Evolutionary conservation across 2,329 filamentous ascomycete species (phyloP).

Genomic region (Mycosphaerella arachidis): DNA sequence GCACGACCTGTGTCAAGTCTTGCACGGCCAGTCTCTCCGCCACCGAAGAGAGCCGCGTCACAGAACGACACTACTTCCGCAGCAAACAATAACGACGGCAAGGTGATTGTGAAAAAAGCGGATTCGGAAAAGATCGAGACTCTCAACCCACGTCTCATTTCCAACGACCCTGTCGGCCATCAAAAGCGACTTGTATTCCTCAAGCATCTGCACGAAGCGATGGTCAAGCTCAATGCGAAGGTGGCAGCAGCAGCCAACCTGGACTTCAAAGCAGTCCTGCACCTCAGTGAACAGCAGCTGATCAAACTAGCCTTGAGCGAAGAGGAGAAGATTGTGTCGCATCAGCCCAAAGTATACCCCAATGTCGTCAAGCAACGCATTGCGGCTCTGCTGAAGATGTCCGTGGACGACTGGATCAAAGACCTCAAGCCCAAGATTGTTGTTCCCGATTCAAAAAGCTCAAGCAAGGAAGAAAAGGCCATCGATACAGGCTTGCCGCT

Average conservation of each 20-base stretch:
- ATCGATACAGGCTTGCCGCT: slow-evolving; percentile 67
- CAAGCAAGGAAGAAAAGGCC: slow-evolving; percentile 29
- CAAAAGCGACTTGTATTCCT: slow-evolving; percentile 40
- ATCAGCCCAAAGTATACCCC: slow-evolving; percentile 66
- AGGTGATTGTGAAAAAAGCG: not conserved
- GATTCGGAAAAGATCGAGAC: slow-evolving; percentile 21
- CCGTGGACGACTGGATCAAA: slow-evolving; percentile 61
- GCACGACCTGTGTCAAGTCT: slow-evolving; percentile 16
- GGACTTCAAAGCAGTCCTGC: slow-evolving; percentile 46
- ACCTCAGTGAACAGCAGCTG: slow-evolving; percentile 61
- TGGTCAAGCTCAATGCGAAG: slow-evolving; percentile 59
- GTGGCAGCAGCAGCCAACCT: slow-evolving; percentile 13
- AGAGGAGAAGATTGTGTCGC: slow-evolving; percentile 69
- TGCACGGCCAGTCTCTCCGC: slow-evolving; percentile 21
- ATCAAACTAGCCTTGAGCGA: slow-evolving; percentile 68
- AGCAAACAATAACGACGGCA: slow-evolving; percentile 9
- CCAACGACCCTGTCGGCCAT: slow-evolving; percentile 42
- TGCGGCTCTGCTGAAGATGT: slow-evolving; percentile 71
- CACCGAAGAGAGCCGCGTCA: slow-evolving; percentile 10
- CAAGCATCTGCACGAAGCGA: slow-evolving; percentile 61
- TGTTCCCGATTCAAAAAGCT: slow-evolving; percentile 24
- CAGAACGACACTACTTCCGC: slow-evolving; percentile 1
- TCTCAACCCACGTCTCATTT: slow-evolving; percentile 64
- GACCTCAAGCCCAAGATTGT: slow-evolving; percentile 23
- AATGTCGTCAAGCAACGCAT: slow-evolving; percentile 83